phyloP scores from a whole-genome alignment of 306 rosid genomes.

The Dryas alaskensis region DNA sequence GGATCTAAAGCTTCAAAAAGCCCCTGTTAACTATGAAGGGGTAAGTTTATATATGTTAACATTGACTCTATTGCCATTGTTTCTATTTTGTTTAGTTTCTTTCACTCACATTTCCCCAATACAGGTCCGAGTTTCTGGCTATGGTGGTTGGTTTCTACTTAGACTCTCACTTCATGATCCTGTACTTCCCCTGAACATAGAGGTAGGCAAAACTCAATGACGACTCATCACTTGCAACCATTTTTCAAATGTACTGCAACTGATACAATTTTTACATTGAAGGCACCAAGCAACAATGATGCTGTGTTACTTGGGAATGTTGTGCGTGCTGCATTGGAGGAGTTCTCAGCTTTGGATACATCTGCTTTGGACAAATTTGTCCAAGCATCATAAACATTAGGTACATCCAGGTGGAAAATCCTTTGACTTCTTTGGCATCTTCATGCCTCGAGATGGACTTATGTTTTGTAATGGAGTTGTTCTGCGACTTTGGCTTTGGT shows the following conservation, averaged over 20 bases:
- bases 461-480: conserved; percentile 3
- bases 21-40: conserved; percentile 88
- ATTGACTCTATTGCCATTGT: background rate
- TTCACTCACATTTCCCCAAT: conserved; percentile 28
- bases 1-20: conserved; percentile 62
- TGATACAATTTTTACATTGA: conserved; percentile 21
- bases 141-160: conserved; percentile 93
- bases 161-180: conserved; percentile 95
- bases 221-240: conserved; percentile 1
- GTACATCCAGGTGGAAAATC: conserved; percentile 16
- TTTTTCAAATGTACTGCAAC: conserved; percentile 7
- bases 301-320: conserved; percentile 69
- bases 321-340: conserved; percentile 60
- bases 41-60: conserved; percentile 35
- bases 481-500: conserved; percentile 21
- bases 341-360: conserved; percentile 71
- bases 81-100: conserved; percentile 5
- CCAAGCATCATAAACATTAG: conserved; percentile 36
- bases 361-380: conserved; percentile 74
- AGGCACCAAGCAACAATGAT: conserved; percentile 72
- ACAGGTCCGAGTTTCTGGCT: conserved; percentile 87
- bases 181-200: conserved; percentile 94
- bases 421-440: conserved; percentile 23
- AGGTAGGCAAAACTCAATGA: conserved; percentile 46
- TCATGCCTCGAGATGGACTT: conserved; percentile 14